These are phyloP conservation scores for Ceratocystis papillata DNA, from an alignment of 2,329 filamentous ascomycete species.

Conservation along the genomic window DNA sequence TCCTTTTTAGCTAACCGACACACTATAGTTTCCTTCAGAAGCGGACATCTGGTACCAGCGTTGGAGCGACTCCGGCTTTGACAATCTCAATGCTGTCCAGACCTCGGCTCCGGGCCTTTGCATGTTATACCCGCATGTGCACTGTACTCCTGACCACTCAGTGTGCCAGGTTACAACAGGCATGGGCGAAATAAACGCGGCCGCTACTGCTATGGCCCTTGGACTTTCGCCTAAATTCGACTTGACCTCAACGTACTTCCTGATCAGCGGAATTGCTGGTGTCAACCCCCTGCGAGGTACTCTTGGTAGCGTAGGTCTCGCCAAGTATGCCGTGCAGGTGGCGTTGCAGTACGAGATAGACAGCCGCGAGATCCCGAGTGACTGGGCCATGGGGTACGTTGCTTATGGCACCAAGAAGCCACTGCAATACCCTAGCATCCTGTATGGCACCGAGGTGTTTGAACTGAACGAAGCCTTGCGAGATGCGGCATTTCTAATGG, in stretches of 20 bases:
- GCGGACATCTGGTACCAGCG: conserved; percentile 51
- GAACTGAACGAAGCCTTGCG: conserved; percentile 52
- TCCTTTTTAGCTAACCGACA: conserved; percentile 4
- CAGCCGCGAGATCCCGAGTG: conserved; percentile 52
- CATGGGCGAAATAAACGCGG: conserved; percentile 65
- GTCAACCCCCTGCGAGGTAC: conserved; percentile 58
- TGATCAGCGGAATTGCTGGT: conserved; percentile 63
- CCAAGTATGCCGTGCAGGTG: conserved; percentile 60
- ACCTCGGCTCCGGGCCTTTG: conserved; percentile 53
- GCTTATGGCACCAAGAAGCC: conserved; percentile 49
- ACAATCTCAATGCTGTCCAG: conserved; percentile 45
- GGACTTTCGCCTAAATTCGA: conserved; percentile 53
- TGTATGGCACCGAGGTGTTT: conserved; percentile 61
- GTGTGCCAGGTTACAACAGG: conserved; percentile 61
- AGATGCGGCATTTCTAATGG: conserved; percentile 42
- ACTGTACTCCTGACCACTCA: conserved; percentile 49
- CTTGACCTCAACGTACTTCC: conserved; percentile 56
- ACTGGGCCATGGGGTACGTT: conserved; percentile 59
- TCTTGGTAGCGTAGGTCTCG: conserved; percentile 55
- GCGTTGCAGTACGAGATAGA: conserved; percentile 69
- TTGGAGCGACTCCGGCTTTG: conserved; percentile 37
- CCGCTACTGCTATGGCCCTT: conserved; percentile 52
- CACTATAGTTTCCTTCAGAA: conserved; percentile 48
- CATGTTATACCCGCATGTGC: conserved; percentile 52
- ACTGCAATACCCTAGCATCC: conserved; percentile 44